Evolutionary conservation across 768 basidiomycete species (phyloP).

Genomic region (Leccinum fibrillosum): DNA sequence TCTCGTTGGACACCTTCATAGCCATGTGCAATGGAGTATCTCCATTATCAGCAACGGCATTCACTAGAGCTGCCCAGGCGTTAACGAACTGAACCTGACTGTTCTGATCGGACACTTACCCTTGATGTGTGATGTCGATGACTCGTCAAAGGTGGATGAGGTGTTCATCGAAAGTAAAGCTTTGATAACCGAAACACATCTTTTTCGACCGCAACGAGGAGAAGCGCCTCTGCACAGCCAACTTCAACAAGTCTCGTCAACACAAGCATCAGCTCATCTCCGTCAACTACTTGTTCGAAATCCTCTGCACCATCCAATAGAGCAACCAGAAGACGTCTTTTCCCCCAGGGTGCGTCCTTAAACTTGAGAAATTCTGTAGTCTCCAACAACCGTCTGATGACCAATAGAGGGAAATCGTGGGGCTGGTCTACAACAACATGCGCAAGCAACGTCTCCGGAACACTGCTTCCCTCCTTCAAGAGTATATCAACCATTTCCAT

Average conservation of each 20-base stretch:
- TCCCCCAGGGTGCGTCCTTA: not conserved
- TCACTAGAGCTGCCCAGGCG: not conserved
- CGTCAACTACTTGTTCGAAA: not conserved
- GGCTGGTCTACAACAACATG: not conserved
- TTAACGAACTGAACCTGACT: not conserved
- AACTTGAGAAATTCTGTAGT: not conserved
- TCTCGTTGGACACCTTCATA: not conserved
- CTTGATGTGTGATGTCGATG: not conserved
- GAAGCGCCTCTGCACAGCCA: not conserved
- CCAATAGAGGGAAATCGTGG: not conserved
- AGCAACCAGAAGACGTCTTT: not conserved
- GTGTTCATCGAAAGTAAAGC: conserved; percentile 5
- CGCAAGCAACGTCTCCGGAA: not conserved
- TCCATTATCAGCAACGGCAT: not conserved
- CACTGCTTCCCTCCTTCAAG: not conserved
- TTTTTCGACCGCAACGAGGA: not conserved
- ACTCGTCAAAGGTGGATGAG: not conserved
- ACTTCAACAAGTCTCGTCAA: not conserved
- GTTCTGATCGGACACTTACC: not conserved
- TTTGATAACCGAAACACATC: not conserved
- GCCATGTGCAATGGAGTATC: not conserved
- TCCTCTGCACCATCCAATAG: conserved; percentile 1
- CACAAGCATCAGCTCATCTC: not conserved
- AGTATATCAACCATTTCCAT: not conserved
- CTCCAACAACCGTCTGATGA: not conserved